A percentile compares a stretch with the other conserved stretches of the same genome.
Conservation (phyloP, 139 green algal species). For the Micractinium sp. region DNA sequence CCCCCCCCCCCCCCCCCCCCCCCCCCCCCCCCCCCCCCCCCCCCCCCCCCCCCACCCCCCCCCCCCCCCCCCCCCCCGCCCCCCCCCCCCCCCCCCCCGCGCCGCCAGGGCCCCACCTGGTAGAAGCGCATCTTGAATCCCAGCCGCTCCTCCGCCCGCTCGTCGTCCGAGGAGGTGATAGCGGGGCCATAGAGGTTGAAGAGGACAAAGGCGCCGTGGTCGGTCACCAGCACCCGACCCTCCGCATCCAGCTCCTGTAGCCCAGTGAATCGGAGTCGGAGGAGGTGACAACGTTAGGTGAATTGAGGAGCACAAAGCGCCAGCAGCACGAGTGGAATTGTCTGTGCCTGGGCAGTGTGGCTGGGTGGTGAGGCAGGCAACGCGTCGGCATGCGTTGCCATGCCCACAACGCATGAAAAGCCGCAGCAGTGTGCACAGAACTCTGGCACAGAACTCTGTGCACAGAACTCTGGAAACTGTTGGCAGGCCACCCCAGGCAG, state of each 20-base stretch:
- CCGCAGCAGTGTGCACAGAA: no score
- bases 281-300: background rate
- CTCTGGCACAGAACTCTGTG: no score
- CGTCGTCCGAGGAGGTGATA: constrained; percentile 47
- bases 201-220: constrained; percentile 67
- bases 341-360: no score
- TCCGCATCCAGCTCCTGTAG: constrained; percentile 60
- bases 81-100: no score
- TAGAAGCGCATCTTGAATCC: constrained; percentile 57
- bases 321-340: background rate
- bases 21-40: no score
- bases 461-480: no score
- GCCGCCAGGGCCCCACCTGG: background rate
- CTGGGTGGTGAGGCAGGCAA: no score
- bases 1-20: no score
- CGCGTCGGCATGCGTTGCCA: no score
- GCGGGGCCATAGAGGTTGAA: constrained; percentile 68
- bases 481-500: background rate
- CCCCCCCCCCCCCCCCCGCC: no score
- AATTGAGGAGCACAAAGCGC: background rate
- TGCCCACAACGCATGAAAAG: background rate
- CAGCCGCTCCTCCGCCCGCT: constrained; percentile 47
- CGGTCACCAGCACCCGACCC: constrained; percentile 62
- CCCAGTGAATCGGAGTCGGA: background rate
- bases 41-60: no score